Base-by-base conservation (phyloP, 1,284 basidiomycete species). In the Meripilus lineatus region DNA sequence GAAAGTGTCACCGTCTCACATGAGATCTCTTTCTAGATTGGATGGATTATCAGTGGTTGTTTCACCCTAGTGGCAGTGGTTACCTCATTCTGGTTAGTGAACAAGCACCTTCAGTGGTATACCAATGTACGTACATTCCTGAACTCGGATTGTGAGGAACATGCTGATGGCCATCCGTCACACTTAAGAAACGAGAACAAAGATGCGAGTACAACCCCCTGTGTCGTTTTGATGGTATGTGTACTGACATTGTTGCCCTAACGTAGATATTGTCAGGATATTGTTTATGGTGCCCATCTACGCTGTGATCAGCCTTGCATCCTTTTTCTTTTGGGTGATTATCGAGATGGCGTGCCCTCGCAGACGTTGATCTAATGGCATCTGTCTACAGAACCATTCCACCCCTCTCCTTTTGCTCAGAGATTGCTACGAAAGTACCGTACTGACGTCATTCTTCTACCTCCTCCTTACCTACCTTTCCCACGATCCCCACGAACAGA, bases 231-330 rank as follows among this genome's bases (percentile, higher is more conserved):
- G 30, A 23, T 20, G 20, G 4, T 38, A 20, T 30, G n/a, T 30
- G 28, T 14, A 4, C 40, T 42, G n/a, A 42, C 18, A 18, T n/a
- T n/a, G n/a, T 20, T 13, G 3, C 21, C 25, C 10, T 8, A 8
- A 10, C 28, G 1, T 40, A 84, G 81, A 83, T 56, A 82, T 84
- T 48, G 71, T 88, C 25, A 78, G 87, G 1, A 69, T 90, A 14
- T 70, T 91, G 20, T 78, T 90, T 62, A 82, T 91, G 81, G 84
- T 88, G 2, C 85, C 87, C 3, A 71, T 89, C 30, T 89, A 89
- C 58, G 79, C 83, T 13, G 59, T 75, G 26, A 77, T 85, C 61
- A 81, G 79, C 53, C 74, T 81, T 44, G 71, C 77, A 2, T 82
- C 82, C 2, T 89, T 82, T 63, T 63, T 87, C 26, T 87, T 81